phyloP scores from a whole-genome alignment of 768 basidiomycete species.

The Serendipita sp. region DNA sequence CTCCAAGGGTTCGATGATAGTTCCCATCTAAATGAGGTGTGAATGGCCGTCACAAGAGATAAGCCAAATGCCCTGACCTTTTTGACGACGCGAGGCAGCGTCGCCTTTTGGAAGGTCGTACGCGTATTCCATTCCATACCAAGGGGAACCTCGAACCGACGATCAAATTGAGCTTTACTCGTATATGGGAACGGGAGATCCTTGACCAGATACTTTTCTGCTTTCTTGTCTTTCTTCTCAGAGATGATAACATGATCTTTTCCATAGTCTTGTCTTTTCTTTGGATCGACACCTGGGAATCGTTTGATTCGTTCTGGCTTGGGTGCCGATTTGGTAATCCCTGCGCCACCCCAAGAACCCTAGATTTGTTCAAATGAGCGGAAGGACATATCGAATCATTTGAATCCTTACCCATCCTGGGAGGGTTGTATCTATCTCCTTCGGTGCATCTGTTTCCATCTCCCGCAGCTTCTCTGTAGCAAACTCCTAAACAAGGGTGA shows the following conservation, averaged over 20 bases:
- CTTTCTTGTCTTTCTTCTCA: conserved; percentile 90
- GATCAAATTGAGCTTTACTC: conserved; percentile 81
- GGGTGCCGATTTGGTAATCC: conserved; percentile 39
- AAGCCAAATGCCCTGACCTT: conserved; percentile 38
- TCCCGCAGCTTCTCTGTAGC: conserved; percentile 67
- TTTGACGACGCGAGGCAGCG: conserved; percentile 70
- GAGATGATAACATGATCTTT: conserved; percentile 88
- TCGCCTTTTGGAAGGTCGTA: conserved; percentile 65
- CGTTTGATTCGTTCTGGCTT: conserved; percentile 65
- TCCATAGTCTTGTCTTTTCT: conserved; percentile 62
- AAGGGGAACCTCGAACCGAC: conserved; percentile 59
- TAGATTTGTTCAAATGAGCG: conserved; percentile 17
- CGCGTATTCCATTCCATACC: conserved; percentile 92
- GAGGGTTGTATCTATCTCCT: conserved; percentile 73
- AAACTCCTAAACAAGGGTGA: conserved; percentile 44
- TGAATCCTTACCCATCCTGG: conserved; percentile 73
- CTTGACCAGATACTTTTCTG: conserved; percentile 70
- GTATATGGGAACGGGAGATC: conserved; percentile 94
- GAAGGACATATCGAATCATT: background rate
- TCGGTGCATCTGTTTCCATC: conserved; percentile 74
- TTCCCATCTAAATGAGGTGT: conserved; percentile 13
- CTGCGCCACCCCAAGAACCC: conserved; percentile 87
- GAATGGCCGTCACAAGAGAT: background rate
- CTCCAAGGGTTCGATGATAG: conserved; percentile 49
- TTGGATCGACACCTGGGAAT: conserved; percentile 63